phyloP scores from a whole-genome alignment of 192 early-diverging fungal genomes.

The Powellomyces hirtus region DNA sequence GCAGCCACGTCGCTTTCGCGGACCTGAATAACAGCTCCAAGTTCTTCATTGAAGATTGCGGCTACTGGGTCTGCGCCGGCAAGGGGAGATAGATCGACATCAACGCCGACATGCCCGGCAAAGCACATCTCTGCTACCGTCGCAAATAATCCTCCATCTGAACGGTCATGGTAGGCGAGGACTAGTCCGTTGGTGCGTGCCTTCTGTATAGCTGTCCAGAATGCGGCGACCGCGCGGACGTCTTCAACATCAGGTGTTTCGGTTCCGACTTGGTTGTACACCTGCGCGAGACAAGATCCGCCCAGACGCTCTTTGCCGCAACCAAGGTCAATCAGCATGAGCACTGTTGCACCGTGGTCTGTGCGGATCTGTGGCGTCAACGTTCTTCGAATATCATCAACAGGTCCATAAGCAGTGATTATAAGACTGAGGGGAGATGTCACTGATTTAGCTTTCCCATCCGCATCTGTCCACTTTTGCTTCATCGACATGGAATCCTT shows the following conservation, averaged over 20 bases:
- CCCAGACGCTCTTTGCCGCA: conserved; percentile 83
- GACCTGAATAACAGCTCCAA: conserved; percentile 95
- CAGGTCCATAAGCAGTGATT: conserved; percentile 90
- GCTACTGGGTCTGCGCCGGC: conserved; percentile 43
- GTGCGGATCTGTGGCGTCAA: conserved; percentile 81
- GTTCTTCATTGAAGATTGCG: conserved; percentile 94
- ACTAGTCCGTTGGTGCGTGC: conserved; percentile 55
- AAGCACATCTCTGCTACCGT: conserved; percentile 96
- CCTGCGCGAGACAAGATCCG: conserved; percentile 93
- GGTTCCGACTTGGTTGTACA: conserved; percentile 79
- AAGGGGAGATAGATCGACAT: conserved; percentile 61
- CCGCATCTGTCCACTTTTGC: conserved; percentile 74
- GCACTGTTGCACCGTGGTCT: conserved; percentile 49
- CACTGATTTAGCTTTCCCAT: conserved; percentile 54
- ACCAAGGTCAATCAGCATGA: conserved; percentile 87
- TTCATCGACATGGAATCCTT: conserved; percentile 99
- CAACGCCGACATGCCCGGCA: conserved; percentile 85
- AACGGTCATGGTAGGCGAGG: conserved; percentile 97
- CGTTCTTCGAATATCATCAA: conserved; percentile 80
- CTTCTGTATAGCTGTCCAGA: conserved; percentile 75
- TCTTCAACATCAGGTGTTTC: conserved; percentile 87
- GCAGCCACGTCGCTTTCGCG: conserved; percentile 52
- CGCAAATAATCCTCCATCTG: conserved; percentile 93
- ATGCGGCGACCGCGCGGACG: conserved; percentile 61
- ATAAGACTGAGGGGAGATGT: conserved; percentile 90